A percentile compares a stretch with the other conserved stretches of the same genome.
Evolutionary conservation across 805 yeast species (phyloP).

Genomic region (Schwanniomyces polymorphus): DNA sequence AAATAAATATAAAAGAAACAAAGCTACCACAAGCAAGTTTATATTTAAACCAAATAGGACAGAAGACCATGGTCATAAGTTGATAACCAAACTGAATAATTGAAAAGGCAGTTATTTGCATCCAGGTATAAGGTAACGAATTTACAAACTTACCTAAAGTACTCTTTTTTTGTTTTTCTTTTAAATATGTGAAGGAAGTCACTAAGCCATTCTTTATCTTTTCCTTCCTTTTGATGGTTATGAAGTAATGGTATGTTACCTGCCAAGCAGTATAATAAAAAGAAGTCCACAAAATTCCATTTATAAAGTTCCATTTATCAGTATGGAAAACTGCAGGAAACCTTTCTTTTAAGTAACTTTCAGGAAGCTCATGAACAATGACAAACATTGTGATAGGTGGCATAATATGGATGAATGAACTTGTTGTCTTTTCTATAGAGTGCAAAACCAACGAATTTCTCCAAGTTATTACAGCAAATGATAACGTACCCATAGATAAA

Average conservation of each 20-base stretch:
- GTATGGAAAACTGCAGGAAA: conserved; percentile 81
- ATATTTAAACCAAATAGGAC: conserved; percentile 84
- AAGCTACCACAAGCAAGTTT: conserved; percentile 67
- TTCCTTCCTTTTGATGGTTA: conserved; percentile 75
- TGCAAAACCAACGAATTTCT: conserved; percentile 90
- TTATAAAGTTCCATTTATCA: conserved; percentile 64
- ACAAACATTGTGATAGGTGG: conserved; percentile 90
- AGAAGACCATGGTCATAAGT: conserved; percentile 78
- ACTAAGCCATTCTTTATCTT: conserved; percentile 83
- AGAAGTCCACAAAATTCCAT: conserved; percentile 77
- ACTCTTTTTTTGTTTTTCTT: conserved; percentile 66
- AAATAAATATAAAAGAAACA: conserved; percentile 67
- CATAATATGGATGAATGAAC: conserved; percentile 84
- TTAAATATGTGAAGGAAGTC: conserved; percentile 83
- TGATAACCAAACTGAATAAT: conserved; percentile 86
- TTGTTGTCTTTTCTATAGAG: conserved; percentile 87
- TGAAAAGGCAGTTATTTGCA: conserved; percentile 87
- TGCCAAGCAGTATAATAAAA: conserved; percentile 89
- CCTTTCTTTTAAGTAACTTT: conserved; percentile 50
- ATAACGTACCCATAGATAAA: conserved; percentile 81
- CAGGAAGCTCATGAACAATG: conserved; percentile 73
- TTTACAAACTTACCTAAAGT: conserved; percentile 77
- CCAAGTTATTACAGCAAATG: conserved; percentile 96
- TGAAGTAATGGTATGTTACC: conserved; percentile 83
- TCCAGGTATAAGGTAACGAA: conserved; percentile 72